These are phyloP conservation scores for Cryptococcus sp. DNA, from an alignment of 1,284 basidiomycete species.

Conservation along the genomic window DNA sequence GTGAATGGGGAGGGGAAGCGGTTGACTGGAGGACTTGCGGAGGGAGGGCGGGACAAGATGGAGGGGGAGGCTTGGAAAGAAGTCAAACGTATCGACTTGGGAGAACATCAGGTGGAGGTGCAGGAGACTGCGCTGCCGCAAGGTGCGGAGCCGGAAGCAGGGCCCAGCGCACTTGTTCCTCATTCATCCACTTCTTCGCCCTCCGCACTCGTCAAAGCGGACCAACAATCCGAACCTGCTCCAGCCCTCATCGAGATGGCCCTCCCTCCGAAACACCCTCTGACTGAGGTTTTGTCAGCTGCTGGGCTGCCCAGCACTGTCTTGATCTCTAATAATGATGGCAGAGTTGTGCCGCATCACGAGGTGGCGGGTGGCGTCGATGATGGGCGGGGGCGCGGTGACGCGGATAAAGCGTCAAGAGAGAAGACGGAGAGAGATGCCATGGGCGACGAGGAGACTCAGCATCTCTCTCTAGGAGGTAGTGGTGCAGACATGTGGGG, in stretches of 20 bases:
- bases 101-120: conserved; percentile 1
- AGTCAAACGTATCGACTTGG: conserved; percentile 8
- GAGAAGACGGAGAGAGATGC: conserved; percentile 50
- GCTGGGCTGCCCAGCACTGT: conserved; percentile 50
- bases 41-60: conserved; percentile 28
- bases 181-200: conserved; percentile 13
- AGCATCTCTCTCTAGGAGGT: conserved; percentile 55
- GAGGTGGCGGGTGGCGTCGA: conserved; percentile 35
- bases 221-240: conserved; percentile 3
- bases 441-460: conserved; percentile 61
- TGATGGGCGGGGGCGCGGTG: conserved; percentile 36
- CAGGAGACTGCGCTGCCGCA: neutral
- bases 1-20: conserved; percentile 38
- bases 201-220: conserved; percentile 20
- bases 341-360: conserved; percentile 42
- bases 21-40: conserved; percentile 37
- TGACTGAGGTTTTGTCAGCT: conserved; percentile 37
- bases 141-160: neutral
- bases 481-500: conserved; percentile 71
- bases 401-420: conserved; percentile 26
- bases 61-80: conserved; percentile 43
- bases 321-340: conserved; percentile 37
- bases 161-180: conserved; percentile 9
- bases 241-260: conserved; percentile 21
- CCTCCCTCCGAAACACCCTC: conserved; percentile 40